These are phyloP conservation scores for Tulasnella sp. DNA, from an alignment of 768 basidiomycete genomes.

Conservation along the genomic window DNA sequence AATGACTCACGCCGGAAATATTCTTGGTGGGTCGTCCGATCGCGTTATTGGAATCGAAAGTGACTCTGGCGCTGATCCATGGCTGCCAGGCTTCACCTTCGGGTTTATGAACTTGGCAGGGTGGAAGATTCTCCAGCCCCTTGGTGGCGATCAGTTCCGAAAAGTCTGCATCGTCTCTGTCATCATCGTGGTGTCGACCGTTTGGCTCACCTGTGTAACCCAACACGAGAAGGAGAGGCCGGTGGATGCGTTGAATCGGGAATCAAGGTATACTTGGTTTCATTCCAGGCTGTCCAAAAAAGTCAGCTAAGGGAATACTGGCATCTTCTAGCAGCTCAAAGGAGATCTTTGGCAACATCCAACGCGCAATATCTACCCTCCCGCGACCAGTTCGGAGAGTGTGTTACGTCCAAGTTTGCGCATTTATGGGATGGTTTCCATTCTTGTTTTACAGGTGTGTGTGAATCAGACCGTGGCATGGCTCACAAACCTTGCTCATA, in stretches of 20 bases:
- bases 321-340: constrained; percentile 50
- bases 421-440: constrained; percentile 98
- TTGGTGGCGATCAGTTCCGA: constrained; percentile 90
- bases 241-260: constrained; percentile 24
- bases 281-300: constrained; percentile 1
- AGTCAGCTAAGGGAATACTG: background rate
- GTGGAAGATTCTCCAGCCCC: constrained; percentile 60
- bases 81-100: constrained; percentile 24
- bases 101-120: constrained; percentile 82
- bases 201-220: constrained; percentile 75
- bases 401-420: constrained; percentile 87
- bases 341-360: constrained; percentile 75
- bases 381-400: constrained; percentile 79
- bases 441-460: constrained; percentile 83
- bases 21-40: constrained; percentile 68
- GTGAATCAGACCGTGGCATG: too few species aligned
- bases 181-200: constrained; percentile 62
- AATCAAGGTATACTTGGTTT: constrained; percentile 13
- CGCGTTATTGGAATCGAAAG: background rate
- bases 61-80: background rate
- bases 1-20: constrained; percentile 96
- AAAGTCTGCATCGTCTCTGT: constrained; percentile 89
- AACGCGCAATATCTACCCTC: constrained; percentile 55
- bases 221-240: constrained; percentile 54
- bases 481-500: constrained; percentile 9